Conservation (phyloP, 805 yeast species). For the Ogataea corticis region DNA sequence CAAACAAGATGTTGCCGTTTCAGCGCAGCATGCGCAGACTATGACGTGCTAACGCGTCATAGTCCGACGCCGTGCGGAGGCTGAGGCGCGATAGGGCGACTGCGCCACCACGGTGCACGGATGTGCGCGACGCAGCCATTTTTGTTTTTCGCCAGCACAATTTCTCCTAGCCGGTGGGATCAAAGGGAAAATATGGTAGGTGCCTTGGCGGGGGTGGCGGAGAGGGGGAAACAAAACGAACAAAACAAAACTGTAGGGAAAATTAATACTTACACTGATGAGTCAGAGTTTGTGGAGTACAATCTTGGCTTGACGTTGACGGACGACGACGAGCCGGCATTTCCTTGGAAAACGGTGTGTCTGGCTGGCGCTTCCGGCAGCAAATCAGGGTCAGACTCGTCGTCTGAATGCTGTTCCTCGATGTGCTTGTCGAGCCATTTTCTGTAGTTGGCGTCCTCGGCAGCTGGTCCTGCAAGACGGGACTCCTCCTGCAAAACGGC, state of each 20-base stretch:
- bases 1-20: neutral
- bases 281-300: slow-evolving; percentile 20
- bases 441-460: slow-evolving; percentile 44
- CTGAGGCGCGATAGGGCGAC: neutral
- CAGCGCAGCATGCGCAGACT: neutral
- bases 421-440: slow-evolving; percentile 51
- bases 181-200: too few relatives aligned
- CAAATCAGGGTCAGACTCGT: slow-evolving; percentile 22
- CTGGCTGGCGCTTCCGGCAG: slow-evolving; percentile 1
- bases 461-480: slow-evolving; percentile 8
- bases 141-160: too few relatives aligned
- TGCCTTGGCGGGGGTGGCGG: neutral
- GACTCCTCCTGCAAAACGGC: slow-evolving; percentile 38
- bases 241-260: neutral
- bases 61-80: neutral
- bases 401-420: slow-evolving; percentile 36
- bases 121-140: neutral
- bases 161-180: too few relatives aligned
- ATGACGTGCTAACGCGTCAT: too few relatives aligned
- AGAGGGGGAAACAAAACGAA: neutral
- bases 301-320: slow-evolving; percentile 22
- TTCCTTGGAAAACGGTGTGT: slow-evolving; percentile 1
- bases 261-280: slow-evolving; percentile 26
- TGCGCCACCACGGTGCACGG: slow-evolving; percentile 7
- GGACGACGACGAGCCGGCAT: slow-evolving; percentile 9